Conservation (phyloP, 2,329 filamentous ascomycete genomes). For the Apiospora aurea region DNA sequence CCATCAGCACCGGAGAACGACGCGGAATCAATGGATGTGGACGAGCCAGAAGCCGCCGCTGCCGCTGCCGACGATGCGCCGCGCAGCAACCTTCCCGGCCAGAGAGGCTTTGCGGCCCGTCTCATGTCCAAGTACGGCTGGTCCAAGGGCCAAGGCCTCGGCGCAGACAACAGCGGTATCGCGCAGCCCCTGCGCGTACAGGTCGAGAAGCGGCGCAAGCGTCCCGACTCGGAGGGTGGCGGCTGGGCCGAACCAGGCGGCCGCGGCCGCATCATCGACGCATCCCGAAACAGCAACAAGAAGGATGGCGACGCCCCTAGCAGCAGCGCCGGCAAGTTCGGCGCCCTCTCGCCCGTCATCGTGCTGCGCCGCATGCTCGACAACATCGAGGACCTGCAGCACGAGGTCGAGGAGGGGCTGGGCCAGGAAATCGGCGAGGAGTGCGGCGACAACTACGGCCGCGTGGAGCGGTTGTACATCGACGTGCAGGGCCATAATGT, state of each 20-base stretch:
- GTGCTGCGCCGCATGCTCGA: conserved; percentile 86
- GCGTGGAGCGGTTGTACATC: conserved; percentile 81
- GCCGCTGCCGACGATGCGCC: conserved; percentile 43
- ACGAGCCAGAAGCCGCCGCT: conserved; percentile 35
- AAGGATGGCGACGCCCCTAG: conserved; percentile 32
- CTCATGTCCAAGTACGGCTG: conserved; percentile 95
- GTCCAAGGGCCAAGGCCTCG: conserved; percentile 86
- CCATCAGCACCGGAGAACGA: conserved; percentile 47
- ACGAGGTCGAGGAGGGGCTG: conserved; percentile 77
- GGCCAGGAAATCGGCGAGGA: conserved; percentile 96
- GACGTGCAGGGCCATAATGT: conserved; percentile 71
- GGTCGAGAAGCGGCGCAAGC: conserved; percentile 85
- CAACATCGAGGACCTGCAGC: conserved; percentile 76
- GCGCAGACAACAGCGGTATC: conserved; percentile 83
- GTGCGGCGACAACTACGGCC: conserved; percentile 87
- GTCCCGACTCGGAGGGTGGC: conserved; percentile 78
- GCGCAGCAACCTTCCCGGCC: conserved; percentile 75
- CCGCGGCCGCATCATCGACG: conserved; percentile 81
- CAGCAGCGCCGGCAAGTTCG: conserved; percentile 59
- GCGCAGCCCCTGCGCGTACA: conserved; percentile 83
- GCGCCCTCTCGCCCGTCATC: conserved; percentile 81
- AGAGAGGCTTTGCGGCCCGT: conserved; percentile 84
- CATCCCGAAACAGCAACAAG: conserved; percentile 48
- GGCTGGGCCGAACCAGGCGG: conserved; percentile 75
- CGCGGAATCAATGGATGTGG: conserved; percentile 47